Conservation (phyloP, 371 early-diverging fungal genomes). For the Syncephalis fuscata region DNA sequence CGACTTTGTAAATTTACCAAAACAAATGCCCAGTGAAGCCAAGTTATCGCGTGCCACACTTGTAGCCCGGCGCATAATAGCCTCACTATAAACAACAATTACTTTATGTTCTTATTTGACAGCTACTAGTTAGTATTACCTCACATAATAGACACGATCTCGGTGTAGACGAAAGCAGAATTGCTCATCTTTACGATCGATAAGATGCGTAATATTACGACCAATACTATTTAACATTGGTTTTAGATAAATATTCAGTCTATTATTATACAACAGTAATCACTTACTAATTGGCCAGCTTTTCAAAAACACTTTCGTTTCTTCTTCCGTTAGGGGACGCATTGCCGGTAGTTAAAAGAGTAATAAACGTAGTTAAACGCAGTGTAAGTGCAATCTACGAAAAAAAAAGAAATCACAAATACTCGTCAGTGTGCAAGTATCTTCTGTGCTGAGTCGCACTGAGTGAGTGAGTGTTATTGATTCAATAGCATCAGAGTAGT, state of each 20-base stretch:
- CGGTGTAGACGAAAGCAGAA: conserved; percentile 91
- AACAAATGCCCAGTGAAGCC: conserved; percentile 83
- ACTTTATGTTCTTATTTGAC: too few relatives aligned
- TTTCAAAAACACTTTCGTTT: conserved; percentile 92
- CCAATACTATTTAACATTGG: conserved; percentile 50
- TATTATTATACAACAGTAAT: not conserved
- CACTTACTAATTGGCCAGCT: conserved; percentile 86
- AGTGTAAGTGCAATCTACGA: too few relatives aligned
- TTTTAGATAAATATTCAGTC: not conserved
- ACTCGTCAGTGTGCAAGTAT: too few relatives aligned
- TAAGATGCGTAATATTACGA: conserved; percentile 82
- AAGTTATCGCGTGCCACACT: conserved; percentile 76
- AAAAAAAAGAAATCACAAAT: too few relatives aligned
- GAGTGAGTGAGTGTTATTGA: too few relatives aligned
- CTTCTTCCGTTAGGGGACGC: conserved; percentile 90
- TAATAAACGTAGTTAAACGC: too few relatives aligned
- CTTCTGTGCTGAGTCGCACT: too few relatives aligned
- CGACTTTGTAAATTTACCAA: conserved; percentile 98
- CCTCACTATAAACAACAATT: conserved; percentile 38
- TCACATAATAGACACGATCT: conserved; percentile 88
- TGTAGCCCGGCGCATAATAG: conserved; percentile 75
- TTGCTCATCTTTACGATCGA: conserved; percentile 88
- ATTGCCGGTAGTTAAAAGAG: too few relatives aligned
- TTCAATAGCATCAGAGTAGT: too few relatives aligned
- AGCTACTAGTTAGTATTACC: conserved; percentile 20